A percentile compares a stretch with the other conserved stretches of the same genome.
phyloP scores from a whole-genome alignment of 2,329 filamentous ascomycete genomes.

The Xylaria sp. region DNA sequence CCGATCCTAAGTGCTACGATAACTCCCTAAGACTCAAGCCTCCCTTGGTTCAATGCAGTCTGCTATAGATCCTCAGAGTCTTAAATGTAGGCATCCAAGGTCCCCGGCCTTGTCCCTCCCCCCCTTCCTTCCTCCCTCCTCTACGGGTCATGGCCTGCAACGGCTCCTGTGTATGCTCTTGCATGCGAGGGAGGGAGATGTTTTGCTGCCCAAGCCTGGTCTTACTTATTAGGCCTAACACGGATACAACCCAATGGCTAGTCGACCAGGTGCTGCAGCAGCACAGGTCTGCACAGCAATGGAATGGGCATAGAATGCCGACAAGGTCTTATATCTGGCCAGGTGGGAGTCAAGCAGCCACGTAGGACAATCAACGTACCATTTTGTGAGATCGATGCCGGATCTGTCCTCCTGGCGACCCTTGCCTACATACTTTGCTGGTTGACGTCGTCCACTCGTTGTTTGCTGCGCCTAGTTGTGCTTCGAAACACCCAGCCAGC shows the following conservation, averaged over 20 bases:
- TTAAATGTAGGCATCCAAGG: conserved; percentile 24
- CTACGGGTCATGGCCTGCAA: conserved; percentile 22
- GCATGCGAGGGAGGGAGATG: conserved; percentile 23
- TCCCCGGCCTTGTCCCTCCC: conserved; percentile 19
- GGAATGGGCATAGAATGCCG: conserved; percentile 29
- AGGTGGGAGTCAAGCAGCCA: conserved; percentile 35
- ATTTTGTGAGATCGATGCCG: conserved; percentile 25
- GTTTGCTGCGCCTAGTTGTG: conserved; percentile 22
- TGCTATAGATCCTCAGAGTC: conserved; percentile 26
- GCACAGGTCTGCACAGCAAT: conserved; percentile 27
- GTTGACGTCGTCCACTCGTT: conserved; percentile 21
- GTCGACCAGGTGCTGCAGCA: conserved; percentile 23
- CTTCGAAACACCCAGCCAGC: conserved; percentile 20
- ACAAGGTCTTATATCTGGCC: conserved; percentile 33
- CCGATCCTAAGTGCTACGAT: conserved; percentile 34
- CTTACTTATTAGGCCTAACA: conserved; percentile 23
- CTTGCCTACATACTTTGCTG: conserved; percentile 23
- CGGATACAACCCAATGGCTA: conserved; percentile 25
- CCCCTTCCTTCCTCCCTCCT: conserved; percentile 15
- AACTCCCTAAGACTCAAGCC: conserved; percentile 28
- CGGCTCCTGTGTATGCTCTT: conserved; percentile 25
- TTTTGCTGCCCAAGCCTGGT: conserved; percentile 28
- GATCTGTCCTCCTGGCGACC: conserved; percentile 23
- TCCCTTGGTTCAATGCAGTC: conserved; percentile 25
- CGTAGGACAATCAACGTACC: conserved; percentile 27